Percentiles rank a stretch among this genome's conserved stretches.
These are phyloP conservation scores for Macaranga tanarius DNA, from an alignment of 441 rosid genomes.

Conservation along the genomic window DNA sequence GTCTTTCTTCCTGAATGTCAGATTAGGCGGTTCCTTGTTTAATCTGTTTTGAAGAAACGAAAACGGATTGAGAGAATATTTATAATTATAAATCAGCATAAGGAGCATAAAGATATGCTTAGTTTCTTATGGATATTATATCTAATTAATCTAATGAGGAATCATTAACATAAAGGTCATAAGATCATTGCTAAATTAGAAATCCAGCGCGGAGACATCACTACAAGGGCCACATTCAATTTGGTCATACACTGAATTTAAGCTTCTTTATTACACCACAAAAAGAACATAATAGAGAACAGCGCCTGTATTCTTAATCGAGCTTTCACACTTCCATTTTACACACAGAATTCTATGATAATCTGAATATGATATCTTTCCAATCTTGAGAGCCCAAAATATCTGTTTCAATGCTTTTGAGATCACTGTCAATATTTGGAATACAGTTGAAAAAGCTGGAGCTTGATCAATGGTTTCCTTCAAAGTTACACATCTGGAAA, in stretches of 20 bases:
- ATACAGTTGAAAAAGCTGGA: not conserved
- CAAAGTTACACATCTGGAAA: not conserved
- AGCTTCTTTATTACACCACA: not conserved
- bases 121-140: not conserved
- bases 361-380: not conserved
- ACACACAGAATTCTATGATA: not conserved
- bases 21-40: constrained; percentile 98
- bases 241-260: not conserved
- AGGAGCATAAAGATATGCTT: not conserved
- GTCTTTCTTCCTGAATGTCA: constrained; percentile 96
- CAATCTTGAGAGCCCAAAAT: not conserved
- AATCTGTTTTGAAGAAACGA: constrained; percentile 49
- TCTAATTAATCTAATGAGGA: not conserved
- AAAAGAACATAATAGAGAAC: not conserved
- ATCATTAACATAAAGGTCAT: not conserved
- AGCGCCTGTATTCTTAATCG: not conserved
- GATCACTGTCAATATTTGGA: not conserved
- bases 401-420: not conserved
- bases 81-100: not conserved
- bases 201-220: not conserved
- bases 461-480: not conserved
- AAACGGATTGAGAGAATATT: not conserved
- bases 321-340: not conserved
- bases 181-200: not conserved
- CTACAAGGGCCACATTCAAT: not conserved